These are phyloP conservation scores for Nitzschia palea DNA, from an alignment of 108 stramenopile genomes.

Conservation along the genomic window DNA sequence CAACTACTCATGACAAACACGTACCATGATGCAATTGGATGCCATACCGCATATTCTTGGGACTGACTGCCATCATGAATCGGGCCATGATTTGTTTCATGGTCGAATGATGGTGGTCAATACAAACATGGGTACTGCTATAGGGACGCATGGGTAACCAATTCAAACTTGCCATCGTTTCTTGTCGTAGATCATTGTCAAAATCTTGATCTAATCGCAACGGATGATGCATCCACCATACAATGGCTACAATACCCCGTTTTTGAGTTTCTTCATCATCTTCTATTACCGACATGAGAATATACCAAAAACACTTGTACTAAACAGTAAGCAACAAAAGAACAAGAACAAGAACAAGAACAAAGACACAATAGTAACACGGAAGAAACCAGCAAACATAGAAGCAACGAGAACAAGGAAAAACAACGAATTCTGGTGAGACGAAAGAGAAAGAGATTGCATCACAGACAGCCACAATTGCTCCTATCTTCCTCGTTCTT, in stretches of 20 bases:
- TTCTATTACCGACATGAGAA: neutral
- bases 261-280: slow-evolving; percentile 11
- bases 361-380: too few species aligned
- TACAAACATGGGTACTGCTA: neutral
- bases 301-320: slow-evolving; percentile 7
- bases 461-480: too few species aligned
- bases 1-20: too few species aligned
- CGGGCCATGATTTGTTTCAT: neutral
- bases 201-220: neutral
- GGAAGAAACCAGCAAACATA: too few species aligned
- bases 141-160: slow-evolving; percentile 4
- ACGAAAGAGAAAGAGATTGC: too few species aligned
- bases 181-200: slow-evolving; percentile 3
- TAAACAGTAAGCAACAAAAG: neutral
- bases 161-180: neutral
- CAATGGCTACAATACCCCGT: neutral
- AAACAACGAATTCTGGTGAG: too few species aligned
- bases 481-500: too few species aligned
- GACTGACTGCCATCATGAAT: neutral
- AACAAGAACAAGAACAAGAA: neutral
- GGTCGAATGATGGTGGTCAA: neutral
- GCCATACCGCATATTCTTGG: slow-evolving; percentile 1
- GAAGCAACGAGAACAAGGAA: too few species aligned
- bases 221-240: neutral
- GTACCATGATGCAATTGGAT: neutral